Base-by-base conservation (phyloP, 2,329 filamentous ascomycete genomes). In the Exophiala mesophila region DNA sequence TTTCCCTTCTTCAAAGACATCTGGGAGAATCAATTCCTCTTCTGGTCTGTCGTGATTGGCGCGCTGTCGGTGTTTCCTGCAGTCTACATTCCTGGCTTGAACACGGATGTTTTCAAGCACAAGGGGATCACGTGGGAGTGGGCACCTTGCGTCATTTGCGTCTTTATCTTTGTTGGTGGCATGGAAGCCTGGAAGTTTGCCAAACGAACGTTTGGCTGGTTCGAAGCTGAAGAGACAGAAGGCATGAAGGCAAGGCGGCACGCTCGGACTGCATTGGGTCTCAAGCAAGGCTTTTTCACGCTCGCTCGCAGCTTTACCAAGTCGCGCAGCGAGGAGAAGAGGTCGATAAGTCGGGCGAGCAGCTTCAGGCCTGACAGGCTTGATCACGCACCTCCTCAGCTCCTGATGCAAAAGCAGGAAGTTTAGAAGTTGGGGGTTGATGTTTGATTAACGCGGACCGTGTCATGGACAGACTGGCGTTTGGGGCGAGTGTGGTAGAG, bases 1-100 rank as follows among this genome's bases (percentile, higher is more conserved):
- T 68, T 80, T 37, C 79, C 77, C 0, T 82, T 82, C 70, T 72
- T 78, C 49, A 56, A 70, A 41, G 78, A 83, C 49, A 65, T 87
- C 33, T 85, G 79, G 80, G 67, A 72, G 43, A 88, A 87, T 65
- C 70, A 78, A 56, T 86, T 88, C 65, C 67, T 83, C 4, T 83
- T 83, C 66, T 83, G 74, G 70, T 72, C 78, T 12, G 73, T 83
- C 23, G 61, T 73, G 3, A 60, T 73, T n/a, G 78, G 76, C 5
- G 72, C 72, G 39, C 50, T 78, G 9, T 67, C 72, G 13, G 65
- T 77, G 0, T 76, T 81, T 44, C 77, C 77, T 0, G 72, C 75
- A 1, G 65, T 81, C 2, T 86, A 86, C 53, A 81, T 85, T 24
- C 82, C 83, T 0, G 76, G 73, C 9, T 68, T 85, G 39, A 83